Base-by-base conservation (phyloP, 2,329 filamentous ascomycete species). In the Aspergillus aculeatus region DNA sequence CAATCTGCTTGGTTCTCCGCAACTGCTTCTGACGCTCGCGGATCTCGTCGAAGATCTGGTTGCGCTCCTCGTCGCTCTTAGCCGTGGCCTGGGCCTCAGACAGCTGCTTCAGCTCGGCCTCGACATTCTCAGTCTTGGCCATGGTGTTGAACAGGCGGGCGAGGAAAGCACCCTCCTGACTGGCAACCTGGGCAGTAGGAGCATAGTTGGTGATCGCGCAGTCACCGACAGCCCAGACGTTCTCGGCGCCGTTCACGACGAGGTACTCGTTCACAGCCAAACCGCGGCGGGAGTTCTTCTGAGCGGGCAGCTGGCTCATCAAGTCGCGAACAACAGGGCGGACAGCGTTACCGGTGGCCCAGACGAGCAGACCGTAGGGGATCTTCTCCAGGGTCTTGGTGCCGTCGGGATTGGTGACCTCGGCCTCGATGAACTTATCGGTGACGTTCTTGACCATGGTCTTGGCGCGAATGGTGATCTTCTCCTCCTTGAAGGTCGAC, bases 361-460 rank as follows among this genome's bases (percentile, higher is more conserved):
- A 99, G 65, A 99, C 95, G 49, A 99, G 88, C 47, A 98, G 88
- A 71, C 95, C 95, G 76, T 96, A 99, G 64, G 95, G 94, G 67
- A 98, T 92, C 56, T 84, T 84, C 73, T 96, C 86, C 41, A 86
- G 79, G 68, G 88, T 83, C 83, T 96, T 97, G 80, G 86, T 86
- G 74, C 95, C 95, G 69, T 96, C 91, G 19, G 93, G 88, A 55
- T 86, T 85, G 57, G 86, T 89, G 54, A 87, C 86, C 77, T 96
- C 91, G 66, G 94, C 95, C 81, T 98, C 92, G 72, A 99, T 94
- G 73, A 86, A 89, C 80, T 90, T 96, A 71, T 95, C 89, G 32
- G 92, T 96, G 61, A 99, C 95, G 63, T 90, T 93, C 85, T 98
- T 98, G 76, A 99, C 95, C 89, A 96, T 96, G 67, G 95, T 98